Evolutionary conservation across 495 filamentous ascomycete genomes (phyloP).

Genomic region (Bombardia bombarda): DNA sequence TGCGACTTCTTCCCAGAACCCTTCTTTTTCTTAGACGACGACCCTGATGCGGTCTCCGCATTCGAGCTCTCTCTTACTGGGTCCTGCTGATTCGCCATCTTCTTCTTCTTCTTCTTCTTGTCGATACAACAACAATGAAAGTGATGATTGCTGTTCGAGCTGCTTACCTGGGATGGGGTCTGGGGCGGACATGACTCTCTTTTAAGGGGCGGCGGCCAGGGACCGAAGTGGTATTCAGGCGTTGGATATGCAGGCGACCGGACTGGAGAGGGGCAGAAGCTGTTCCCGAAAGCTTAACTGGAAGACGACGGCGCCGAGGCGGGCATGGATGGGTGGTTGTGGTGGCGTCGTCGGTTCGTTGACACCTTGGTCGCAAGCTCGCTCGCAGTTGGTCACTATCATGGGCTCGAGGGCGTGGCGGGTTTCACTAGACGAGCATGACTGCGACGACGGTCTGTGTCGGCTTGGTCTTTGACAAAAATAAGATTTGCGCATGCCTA

Average conservation of each 20-base stretch:
- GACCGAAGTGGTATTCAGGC: background rate
- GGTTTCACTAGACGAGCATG: too few species aligned
- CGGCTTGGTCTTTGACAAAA: too few species aligned
- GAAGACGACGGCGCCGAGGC: background rate
- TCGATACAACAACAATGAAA: background rate
- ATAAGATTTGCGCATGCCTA: too few species aligned
- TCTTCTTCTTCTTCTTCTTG: background rate
- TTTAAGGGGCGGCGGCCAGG: too few species aligned
- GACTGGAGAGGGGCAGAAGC: constrained; percentile 1
- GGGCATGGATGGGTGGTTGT: too few species aligned
- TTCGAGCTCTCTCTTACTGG: background rate
- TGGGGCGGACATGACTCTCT: background rate
- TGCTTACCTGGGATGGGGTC: background rate
- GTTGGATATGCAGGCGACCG: background rate
- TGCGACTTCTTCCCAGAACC: constrained; percentile 7
- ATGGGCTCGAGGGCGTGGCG: too few species aligned
- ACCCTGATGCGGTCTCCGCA: background rate
- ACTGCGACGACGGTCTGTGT: too few species aligned
- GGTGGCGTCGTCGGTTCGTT: background rate
- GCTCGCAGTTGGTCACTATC: too few species aligned
- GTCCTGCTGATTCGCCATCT: background rate
- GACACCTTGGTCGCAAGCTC: background rate
- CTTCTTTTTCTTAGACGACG: constrained; percentile 5
- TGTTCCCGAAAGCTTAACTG: background rate
- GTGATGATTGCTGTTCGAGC: background rate